Conservation (phyloP, 192 early-diverging fungal genomes). For the Jimgerdemannia flammicorona region DNA sequence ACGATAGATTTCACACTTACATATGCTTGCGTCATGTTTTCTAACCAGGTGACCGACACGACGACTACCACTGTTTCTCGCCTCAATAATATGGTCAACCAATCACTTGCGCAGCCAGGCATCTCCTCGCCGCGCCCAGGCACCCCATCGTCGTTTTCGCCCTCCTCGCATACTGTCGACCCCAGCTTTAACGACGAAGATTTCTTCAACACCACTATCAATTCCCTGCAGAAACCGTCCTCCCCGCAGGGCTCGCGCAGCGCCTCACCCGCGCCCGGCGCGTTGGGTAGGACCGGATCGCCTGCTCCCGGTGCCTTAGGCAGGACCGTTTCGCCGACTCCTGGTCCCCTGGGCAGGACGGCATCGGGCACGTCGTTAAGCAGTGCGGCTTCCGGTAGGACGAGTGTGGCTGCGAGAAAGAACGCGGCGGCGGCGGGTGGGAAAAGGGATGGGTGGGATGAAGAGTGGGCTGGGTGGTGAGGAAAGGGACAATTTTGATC, state of each 20-base stretch:
- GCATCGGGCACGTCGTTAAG: conserved; percentile 8
- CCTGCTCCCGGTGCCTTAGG: neutral
- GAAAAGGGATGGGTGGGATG: conserved; percentile 26
- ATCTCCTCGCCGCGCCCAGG: conserved; percentile 5
- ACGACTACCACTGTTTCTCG: neutral
- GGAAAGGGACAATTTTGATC: neutral
- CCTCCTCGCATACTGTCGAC: neutral
- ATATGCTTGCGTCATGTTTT: neutral
- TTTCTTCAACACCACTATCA: conserved; percentile 34
- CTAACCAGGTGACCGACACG: neutral
- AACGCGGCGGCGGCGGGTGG: conserved; percentile 7
- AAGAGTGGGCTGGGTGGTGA: conserved; percentile 37
- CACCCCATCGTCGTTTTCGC: conserved; percentile 5
- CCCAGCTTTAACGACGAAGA: conserved; percentile 17
- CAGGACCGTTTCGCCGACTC: neutral
- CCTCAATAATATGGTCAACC: neutral
- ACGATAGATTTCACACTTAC: neutral
- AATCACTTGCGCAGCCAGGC: neutral
- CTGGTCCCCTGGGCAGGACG: neutral
- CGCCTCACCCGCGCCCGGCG: conserved; percentile 13
- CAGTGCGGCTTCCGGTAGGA: conserved; percentile 8
- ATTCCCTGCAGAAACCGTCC: conserved; percentile 11
- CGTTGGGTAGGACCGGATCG: neutral
- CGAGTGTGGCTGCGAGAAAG: neutral
- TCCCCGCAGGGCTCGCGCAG: conserved; percentile 17